phyloP scores from a whole-genome alignment of 2,329 filamentous ascomycete species.

The Diaporthe australafricana region DNA sequence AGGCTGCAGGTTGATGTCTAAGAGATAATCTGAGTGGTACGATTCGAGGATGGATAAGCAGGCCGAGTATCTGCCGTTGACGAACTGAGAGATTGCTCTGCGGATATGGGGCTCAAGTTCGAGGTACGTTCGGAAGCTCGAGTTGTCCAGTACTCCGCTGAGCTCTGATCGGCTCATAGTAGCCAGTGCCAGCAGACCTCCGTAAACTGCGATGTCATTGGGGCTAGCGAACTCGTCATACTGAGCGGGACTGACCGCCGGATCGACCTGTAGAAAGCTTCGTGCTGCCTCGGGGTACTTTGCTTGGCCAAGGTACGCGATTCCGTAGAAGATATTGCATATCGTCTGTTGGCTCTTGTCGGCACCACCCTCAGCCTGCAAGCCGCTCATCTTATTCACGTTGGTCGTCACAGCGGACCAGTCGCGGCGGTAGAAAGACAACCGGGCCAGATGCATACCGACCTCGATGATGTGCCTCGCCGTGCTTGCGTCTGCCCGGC shows the following conservation, averaged over 20 bases:
- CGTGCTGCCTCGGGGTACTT: slow-evolving; percentile 74
- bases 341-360: slow-evolving; percentile 61
- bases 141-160: slow-evolving; percentile 80
- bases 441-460: slow-evolving; percentile 80
- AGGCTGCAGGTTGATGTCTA: slow-evolving; percentile 86
- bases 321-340: slow-evolving; percentile 62
- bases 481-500: slow-evolving; percentile 91
- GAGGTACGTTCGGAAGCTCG: slow-evolving; percentile 84
- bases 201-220: slow-evolving; percentile 94
- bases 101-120: slow-evolving; percentile 95
- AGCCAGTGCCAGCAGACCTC: slow-evolving; percentile 88
- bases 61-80: slow-evolving; percentile 87
- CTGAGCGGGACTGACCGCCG: slow-evolving; percentile 56
- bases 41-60: slow-evolving; percentile 86
- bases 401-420: slow-evolving; percentile 76
- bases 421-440: slow-evolving; percentile 80
- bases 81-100: slow-evolving; percentile 89
- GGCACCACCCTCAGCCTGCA: slow-evolving; percentile 58
- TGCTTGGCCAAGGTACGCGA: slow-evolving; percentile 60
- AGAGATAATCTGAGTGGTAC: slow-evolving; percentile 86
- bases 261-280: slow-evolving; percentile 75
- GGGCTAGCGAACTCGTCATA: slow-evolving; percentile 80
- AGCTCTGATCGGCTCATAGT: slow-evolving; percentile 86
- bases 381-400: slow-evolving; percentile 71
- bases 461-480: slow-evolving; percentile 87